Percentiles rank a stretch among this genome's conserved stretches.
These are phyloP conservation scores for Plasmodium adleri DNA, from an alignment of 169 alveolate species.

Conservation along the genomic window DNA sequence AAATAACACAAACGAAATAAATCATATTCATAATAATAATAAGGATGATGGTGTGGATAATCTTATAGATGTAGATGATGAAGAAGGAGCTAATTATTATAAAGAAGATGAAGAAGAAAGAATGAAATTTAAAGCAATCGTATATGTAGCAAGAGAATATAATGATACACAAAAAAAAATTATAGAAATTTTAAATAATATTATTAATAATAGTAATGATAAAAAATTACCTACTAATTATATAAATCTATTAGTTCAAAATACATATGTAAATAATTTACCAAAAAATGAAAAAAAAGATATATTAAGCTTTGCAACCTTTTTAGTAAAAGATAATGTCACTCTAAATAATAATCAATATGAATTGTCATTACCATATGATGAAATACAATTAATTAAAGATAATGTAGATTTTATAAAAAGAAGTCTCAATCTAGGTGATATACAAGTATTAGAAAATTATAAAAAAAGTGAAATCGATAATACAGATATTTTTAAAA, in stretches of 20 bases:
- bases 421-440: conserved; percentile 67
- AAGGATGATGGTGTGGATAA: neutral
- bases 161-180: conserved; percentile 77
- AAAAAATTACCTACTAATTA: conserved; percentile 68
- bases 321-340: conserved; percentile 87
- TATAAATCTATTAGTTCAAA: conserved; percentile 76
- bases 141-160: conserved; percentile 75
- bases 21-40: neutral
- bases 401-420: conserved; percentile 68
- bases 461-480: conserved; percentile 75
- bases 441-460: conserved; percentile 80
- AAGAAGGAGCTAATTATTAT: neutral
- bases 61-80: conserved; percentile 14
- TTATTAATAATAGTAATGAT: conserved; percentile 71
- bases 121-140: conserved; percentile 26
- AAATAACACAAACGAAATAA: neutral
- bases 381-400: conserved; percentile 76
- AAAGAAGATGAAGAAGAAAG: conserved; percentile 68
- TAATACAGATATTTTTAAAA: conserved; percentile 76
- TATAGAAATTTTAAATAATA: conserved; percentile 67
- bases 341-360: conserved; percentile 84
- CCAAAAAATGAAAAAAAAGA: conserved; percentile 85
- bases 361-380: conserved; percentile 83
- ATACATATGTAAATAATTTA: conserved; percentile 77
- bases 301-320: conserved; percentile 91